These are phyloP conservation scores for Daldinia grandis DNA, from an alignment of 495 filamentous ascomycete genomes.

Conservation along the genomic window DNA sequence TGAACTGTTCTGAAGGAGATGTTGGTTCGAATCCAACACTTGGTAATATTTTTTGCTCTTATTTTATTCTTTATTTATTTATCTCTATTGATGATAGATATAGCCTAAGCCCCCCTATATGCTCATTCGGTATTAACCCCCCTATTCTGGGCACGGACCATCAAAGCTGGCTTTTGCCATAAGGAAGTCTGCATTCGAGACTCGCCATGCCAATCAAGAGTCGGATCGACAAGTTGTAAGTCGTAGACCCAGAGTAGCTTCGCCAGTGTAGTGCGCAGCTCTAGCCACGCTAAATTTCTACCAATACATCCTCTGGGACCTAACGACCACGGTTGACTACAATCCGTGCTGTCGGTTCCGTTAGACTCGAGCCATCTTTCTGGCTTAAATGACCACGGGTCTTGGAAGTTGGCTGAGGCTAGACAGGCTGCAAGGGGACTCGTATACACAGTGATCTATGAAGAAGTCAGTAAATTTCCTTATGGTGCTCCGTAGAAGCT, in stretches of 20 bases:
- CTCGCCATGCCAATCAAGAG: constrained; percentile 41
- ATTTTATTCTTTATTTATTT: not conserved
- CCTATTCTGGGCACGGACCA: constrained; percentile 35
- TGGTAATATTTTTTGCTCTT: not conserved
- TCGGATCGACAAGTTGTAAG: constrained; percentile 37
- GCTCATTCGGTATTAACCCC: constrained; percentile 18
- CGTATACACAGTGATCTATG: constrained; percentile 48
- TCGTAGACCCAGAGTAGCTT: constrained; percentile 48
- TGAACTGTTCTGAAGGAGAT: not conserved
- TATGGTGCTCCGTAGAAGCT: not conserved
- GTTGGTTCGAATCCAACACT: not conserved
- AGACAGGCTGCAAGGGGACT: constrained; percentile 45
- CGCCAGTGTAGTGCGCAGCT: constrained; percentile 42
- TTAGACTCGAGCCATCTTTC: constrained; percentile 49
- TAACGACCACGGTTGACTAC: constrained; percentile 41
- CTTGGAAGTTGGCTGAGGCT: constrained; percentile 44
- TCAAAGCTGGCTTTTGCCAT: constrained; percentile 45
- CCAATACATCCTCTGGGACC: constrained; percentile 46
- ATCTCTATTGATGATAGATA: not conserved
- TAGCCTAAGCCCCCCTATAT: not conserved
- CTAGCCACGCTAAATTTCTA: constrained; percentile 46
- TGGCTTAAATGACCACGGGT: constrained; percentile 46
- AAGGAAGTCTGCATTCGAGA: constrained; percentile 25
- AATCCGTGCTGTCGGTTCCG: constrained; percentile 42
- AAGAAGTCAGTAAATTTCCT: not conserved